These are phyloP conservation scores for Xylariaceae sp. DNA, from an alignment of 2,329 filamentous ascomycete species.

Conservation along the genomic window DNA sequence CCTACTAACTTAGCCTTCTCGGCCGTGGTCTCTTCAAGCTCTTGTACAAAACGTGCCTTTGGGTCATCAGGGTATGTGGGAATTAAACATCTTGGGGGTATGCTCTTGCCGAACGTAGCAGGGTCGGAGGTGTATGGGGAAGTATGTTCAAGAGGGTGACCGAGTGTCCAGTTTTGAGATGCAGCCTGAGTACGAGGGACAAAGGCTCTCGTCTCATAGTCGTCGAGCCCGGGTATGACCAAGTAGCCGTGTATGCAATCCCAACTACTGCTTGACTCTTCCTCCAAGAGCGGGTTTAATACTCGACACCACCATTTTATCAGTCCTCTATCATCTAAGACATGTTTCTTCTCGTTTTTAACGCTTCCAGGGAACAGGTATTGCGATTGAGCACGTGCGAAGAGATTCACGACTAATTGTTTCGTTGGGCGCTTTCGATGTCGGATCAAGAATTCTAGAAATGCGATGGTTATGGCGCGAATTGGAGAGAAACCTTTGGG, in stretches of 20 bases:
- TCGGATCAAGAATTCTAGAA: conserved; percentile 70
- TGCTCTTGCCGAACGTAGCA: conserved; percentile 39
- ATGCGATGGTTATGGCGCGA: conserved; percentile 67
- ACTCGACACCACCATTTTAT: conserved; percentile 96
- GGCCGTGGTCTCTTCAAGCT: conserved; percentile 72
- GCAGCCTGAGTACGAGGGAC: conserved; percentile 54
- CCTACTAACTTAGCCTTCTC: conserved; percentile 53
- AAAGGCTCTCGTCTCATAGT: conserved; percentile 74
- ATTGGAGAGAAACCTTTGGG: conserved; percentile 69
- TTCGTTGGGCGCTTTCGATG: conserved; percentile 60
- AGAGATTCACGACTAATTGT: conserved; percentile 78
- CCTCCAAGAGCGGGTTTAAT: conserved; percentile 67
- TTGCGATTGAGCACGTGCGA: conserved; percentile 86
- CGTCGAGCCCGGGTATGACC: conserved; percentile 80
- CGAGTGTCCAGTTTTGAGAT: conserved; percentile 63
- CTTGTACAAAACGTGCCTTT: conserved; percentile 82
- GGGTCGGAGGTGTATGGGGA: conserved; percentile 57
- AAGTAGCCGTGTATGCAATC: conserved; percentile 68
- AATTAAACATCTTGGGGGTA: conserved; percentile 78
- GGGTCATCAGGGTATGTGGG: conserved; percentile 94
- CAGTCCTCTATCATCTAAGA: conserved; percentile 82
- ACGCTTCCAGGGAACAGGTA: conserved; percentile 93
- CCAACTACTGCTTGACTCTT: conserved; percentile 40
- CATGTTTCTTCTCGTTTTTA: conserved; percentile 80
- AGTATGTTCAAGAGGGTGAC: conserved; percentile 64